A percentile compares a stretch with the other conserved stretches of the same genome.
Evolutionary conservation across 2,329 filamentous ascomycete genomes (phyloP).

Genomic region (Aspergillus cejpii): DNA sequence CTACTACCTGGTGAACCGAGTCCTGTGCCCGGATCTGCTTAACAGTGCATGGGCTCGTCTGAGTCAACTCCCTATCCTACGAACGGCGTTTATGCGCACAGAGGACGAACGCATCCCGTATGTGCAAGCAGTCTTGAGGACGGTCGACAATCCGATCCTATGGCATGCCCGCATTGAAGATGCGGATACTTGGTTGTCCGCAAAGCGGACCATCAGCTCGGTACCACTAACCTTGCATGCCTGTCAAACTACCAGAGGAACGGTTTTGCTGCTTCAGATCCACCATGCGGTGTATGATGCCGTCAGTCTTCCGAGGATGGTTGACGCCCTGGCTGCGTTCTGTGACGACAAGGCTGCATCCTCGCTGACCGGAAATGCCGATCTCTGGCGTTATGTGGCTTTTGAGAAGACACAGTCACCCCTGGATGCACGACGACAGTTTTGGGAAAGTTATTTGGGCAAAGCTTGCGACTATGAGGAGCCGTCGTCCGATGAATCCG

Average conservation of each 20-base stretch:
- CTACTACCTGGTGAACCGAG: slow-evolving; percentile 48
- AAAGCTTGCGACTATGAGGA: slow-evolving; percentile 2
- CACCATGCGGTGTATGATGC: slow-evolving; percentile 89
- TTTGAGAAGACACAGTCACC: slow-evolving; percentile 22
- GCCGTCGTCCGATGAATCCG: slow-evolving; percentile 1
- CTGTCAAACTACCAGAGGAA: slow-evolving; percentile 25
- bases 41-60: slow-evolving; percentile 57
- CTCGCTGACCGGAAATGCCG: slow-evolving; percentile 16
- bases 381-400: slow-evolving; percentile 41
- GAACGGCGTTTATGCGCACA: slow-evolving; percentile 59
- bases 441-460: slow-evolving; percentile 41
- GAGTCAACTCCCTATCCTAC: slow-evolving; percentile 55
- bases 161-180: slow-evolving; percentile 20
- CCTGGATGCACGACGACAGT: slow-evolving; percentile 34
- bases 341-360: slow-evolving; percentile 30
- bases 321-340: slow-evolving; percentile 46
- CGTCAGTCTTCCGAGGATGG: slow-evolving; percentile 55
- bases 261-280: slow-evolving; percentile 51
- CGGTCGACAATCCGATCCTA: slow-evolving; percentile 31
- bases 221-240: slow-evolving; percentile 33
- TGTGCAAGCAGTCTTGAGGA: slow-evolving; percentile 55
- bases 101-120: slow-evolving; percentile 46
- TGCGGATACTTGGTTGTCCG: slow-evolving; percentile 1
- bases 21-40: slow-evolving; percentile 40
- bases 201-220: slow-evolving; percentile 13